Base-by-base conservation (phyloP, 2,329 filamentous ascomycete genomes). In the Venturiaceae sp. region DNA sequence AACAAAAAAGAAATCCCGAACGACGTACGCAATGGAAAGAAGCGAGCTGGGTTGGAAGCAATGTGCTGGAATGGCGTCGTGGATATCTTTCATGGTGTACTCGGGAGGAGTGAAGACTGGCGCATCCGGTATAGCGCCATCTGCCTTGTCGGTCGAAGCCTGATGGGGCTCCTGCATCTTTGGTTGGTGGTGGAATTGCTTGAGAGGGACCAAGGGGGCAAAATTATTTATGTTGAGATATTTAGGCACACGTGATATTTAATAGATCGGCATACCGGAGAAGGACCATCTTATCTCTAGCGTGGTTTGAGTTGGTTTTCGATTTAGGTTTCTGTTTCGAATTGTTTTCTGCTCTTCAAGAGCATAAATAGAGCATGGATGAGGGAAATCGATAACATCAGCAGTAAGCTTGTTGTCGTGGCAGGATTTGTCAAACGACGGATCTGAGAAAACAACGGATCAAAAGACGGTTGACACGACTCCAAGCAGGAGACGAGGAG, bases 41-140 rank as follows among this genome's bases (percentile, higher is more conserved):
- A 44, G 34, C 65, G 81, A 73, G 30, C 80, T 80, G 3, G 80
- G 79, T 67, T 82, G 68, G 71, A 85, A 84, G 75, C 83, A 86
- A 67, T 85, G 77, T 16, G 77, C 71, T 28, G 83, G 83, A 62
- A 86, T 85, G 55, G 81, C 78, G 64, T 50, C 23, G 44, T 50
- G 44, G 9, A 50, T 50, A 16, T 50, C 44, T 26, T 50, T 50
- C 26, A 50, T 50, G 14, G 44, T 50, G 16, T 50, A 50, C 26
- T 30, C 23, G 13, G 44, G 44, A 50, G 44, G 44, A 30, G 26
- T n/a, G 23, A 50, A 50, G 23, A 50, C 14, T n/a, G 44, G 44
- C 44, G 26, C 44, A 50, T 32, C 44, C 8, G 44, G 13, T 7
- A n/a, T 8, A n/a, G 44, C 44, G 44, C 26, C 44, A 50, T 50